Base-by-base conservation (phyloP, 2,329 filamentous ascomycete genomes). In the Epichloe typhina region DNA sequence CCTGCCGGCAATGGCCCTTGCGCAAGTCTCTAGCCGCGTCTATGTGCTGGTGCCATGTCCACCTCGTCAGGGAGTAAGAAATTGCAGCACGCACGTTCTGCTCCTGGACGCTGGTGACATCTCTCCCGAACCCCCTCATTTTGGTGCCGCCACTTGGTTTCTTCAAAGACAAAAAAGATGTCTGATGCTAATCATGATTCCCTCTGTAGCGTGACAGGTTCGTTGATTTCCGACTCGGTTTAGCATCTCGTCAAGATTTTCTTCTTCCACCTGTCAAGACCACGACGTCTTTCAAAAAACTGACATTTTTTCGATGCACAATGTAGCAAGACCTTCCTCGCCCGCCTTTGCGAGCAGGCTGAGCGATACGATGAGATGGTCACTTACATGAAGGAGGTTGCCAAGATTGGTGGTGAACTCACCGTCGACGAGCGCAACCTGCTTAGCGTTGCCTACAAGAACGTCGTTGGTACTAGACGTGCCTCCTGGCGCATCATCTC, bases 291-390 rank as follows among this genome's bases (percentile, higher is more conserved):
- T 54, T 55, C 54, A 49, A 56, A 60, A 62, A 57, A 64, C 63
- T 55, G 54, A 54, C 57, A 50, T 56, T 23, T 58, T 51, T 48
- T 45, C 45, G 21, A 46, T 52, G 48, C 42, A 50, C 47, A 48
- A 21, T 40, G 69, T 71, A 95, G 89, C 86, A 97, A 97, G 85
- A 97, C 93, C 70, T 97, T 97, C 82, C 88, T 97, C 73, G 93
- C 93, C 74, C 85, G 93, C 78, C 89, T 98, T 71, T 97, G 93
- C 81, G 93, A 97, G 87, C 93, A 98, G 84, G 93, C 93, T 71
- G 93, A 97, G 82, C 91, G 91, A 70, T 98, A 98, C 77, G 91
- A 98, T 91, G 93, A 97, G 77, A 97, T 97, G 91, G 91, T 97
- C 64, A 89, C 84, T 69, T 96, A 91, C 79, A 97, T 97, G 93